Percentiles rank a stretch among this genome's conserved stretches.
phyloP scores from a whole-genome alignment of 2,329 filamentous ascomycete genomes.

The Pseudopithomyces chartarum region DNA sequence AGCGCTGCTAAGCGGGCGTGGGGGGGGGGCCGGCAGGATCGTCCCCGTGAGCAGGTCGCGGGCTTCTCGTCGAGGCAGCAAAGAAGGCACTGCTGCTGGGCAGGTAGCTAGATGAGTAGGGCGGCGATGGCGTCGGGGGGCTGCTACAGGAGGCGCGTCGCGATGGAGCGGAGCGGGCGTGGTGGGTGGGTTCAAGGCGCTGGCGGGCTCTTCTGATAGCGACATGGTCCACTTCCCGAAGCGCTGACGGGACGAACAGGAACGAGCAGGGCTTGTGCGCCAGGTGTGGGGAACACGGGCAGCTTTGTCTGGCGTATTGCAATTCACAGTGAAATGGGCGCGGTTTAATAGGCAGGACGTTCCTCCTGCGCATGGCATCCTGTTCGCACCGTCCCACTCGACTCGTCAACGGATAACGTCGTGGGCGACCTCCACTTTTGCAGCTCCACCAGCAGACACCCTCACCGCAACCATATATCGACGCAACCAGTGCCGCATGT shows the following conservation, averaged over 20 bases:
- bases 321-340: constrained; percentile 3
- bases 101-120: no score
- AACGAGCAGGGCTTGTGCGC: constrained; percentile 5
- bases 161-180: no score
- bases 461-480: constrained; percentile 10
- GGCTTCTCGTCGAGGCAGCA: neutral
- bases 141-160: no score
- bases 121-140: no score
- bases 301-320: constrained; percentile 1
- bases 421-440: constrained; percentile 18
- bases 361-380: constrained; percentile 26
- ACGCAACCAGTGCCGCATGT: constrained; percentile 14
- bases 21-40: neutral
- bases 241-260: neutral
- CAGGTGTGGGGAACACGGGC: constrained; percentile 8
- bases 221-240: constrained; percentile 9
- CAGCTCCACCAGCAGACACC: constrained; percentile 17
- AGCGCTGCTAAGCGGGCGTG: neutral
- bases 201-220: constrained; percentile 1
- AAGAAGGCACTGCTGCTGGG: neutral
- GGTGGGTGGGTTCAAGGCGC: no score
- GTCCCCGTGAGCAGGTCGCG: neutral
- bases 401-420: constrained; percentile 6
- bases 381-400: neutral
- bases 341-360: constrained; percentile 34